Evolutionary conservation across 2,329 filamentous ascomycete genomes (phyloP).

Genomic region (Grosmannia huntii): DNA sequence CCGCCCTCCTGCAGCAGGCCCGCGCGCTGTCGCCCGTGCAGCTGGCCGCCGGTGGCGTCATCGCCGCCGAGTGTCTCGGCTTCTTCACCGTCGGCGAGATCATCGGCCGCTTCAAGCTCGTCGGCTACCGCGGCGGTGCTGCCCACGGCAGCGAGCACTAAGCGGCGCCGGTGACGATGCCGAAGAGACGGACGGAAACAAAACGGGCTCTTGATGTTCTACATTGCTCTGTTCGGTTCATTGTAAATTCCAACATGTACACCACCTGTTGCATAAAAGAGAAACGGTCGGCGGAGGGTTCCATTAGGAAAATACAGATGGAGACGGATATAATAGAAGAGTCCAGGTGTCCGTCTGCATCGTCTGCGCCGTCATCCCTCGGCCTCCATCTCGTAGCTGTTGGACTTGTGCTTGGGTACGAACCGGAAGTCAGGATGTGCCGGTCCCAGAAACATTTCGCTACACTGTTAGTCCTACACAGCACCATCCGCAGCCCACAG

Average conservation of each 20-base stretch:
- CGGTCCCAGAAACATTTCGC: slow-evolving; percentile 95
- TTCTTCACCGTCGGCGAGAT: slow-evolving; percentile 99
- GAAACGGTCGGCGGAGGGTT: background rate
- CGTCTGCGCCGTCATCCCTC: too few species aligned
- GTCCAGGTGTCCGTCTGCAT: too few species aligned
- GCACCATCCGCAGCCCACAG: background rate
- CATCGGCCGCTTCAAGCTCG: slow-evolving; percentile 84
- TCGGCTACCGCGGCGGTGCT: slow-evolving; percentile 73
- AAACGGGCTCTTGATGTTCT: too few species aligned
- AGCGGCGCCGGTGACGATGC: slow-evolving; percentile 9
- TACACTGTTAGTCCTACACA: too few species aligned
- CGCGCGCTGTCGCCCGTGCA: slow-evolving; percentile 62
- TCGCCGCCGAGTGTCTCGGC: slow-evolving; percentile 75
- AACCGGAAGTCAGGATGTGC: slow-evolving; percentile 86
- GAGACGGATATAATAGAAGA: background rate
- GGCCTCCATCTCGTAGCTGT: slow-evolving; percentile 69
- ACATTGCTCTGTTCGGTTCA: slow-evolving; percentile 3
- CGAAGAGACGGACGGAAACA: background rate
- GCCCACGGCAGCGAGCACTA: slow-evolving; percentile 41
- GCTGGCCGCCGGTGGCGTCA: slow-evolving; percentile 59
- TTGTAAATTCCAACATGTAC: slow-evolving; percentile 11
- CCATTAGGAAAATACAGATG: background rate
- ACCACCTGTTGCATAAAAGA: slow-evolving; percentile 11
- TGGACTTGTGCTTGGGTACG: slow-evolving; percentile 95
- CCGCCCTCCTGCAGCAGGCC: slow-evolving; percentile 28